Conservation (phyloP, 208 protist genomes). For the Naegleria fowleri region DNA sequence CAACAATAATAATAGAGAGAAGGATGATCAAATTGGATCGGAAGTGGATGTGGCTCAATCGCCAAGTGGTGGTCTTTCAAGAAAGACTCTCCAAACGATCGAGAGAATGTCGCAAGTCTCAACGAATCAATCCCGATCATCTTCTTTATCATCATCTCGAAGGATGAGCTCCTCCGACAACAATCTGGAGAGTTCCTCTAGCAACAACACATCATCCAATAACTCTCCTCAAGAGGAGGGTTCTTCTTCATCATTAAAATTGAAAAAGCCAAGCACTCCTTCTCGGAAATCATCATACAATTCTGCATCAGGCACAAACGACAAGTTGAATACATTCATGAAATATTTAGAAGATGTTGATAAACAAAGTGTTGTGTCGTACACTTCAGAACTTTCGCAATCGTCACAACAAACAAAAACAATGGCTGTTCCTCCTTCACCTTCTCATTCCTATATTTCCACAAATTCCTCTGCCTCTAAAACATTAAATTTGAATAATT, state of each 20-base stretch:
- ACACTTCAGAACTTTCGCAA: background rate
- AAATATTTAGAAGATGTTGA: background rate
- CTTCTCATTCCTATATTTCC: conserved; percentile 14
- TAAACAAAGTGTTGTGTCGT: background rate
- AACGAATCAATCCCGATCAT: background rate
- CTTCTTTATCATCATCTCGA: background rate
- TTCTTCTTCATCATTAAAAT: background rate
- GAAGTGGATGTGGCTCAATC: background rate
- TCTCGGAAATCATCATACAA: background rate
- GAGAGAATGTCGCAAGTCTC: background rate
- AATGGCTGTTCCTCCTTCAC: background rate
- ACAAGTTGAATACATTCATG: background rate
- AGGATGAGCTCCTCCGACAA: too few relatives aligned
- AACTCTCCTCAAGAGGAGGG: too few relatives aligned
- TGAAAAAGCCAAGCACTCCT: background rate
- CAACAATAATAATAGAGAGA: too few relatives aligned
- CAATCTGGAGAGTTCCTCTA: too few relatives aligned
- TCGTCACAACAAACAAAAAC: background rate
- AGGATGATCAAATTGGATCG: background rate
- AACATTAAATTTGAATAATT: background rate
- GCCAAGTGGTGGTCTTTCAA: background rate
- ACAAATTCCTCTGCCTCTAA: background rate
- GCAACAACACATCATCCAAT: too few relatives aligned
- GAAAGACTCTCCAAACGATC: background rate
- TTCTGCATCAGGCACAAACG: background rate